phyloP scores from a whole-genome alignment of 352 stramenopile species.

The Phytophthora hibernalis region DNA sequence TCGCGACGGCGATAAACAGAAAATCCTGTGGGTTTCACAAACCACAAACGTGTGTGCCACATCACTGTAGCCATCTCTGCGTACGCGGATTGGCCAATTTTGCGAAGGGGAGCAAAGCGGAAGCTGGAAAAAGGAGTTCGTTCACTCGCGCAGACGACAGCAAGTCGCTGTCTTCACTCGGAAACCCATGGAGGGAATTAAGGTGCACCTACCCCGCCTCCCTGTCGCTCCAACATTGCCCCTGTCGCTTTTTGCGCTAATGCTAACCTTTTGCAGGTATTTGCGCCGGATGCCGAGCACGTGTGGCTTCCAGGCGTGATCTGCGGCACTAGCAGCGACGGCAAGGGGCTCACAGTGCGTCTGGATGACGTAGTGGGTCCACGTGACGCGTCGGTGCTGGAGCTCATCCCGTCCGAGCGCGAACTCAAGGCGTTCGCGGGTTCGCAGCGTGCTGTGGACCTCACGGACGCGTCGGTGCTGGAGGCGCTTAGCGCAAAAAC shows the following conservation, averaged over 20 bases:
- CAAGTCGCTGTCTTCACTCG: neutral
- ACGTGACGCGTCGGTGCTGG: constrained; percentile 47
- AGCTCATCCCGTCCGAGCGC: constrained; percentile 50
- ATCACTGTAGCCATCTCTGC: constrained; percentile 34
- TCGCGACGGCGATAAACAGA: constrained; percentile 12
- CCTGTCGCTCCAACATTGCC: neutral
- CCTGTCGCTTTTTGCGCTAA: constrained; percentile 26
- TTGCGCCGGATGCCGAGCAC: constrained; percentile 74
- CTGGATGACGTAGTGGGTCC: constrained; percentile 73
- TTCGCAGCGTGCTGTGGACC: constrained; percentile 55
- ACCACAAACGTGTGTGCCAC: constrained; percentile 24
- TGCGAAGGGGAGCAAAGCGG: constrained; percentile 22
- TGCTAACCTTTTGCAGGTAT: constrained; percentile 49
- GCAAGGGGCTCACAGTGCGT: constrained; percentile 63
- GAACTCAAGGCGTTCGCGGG: constrained; percentile 65
- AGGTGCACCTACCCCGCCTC: constrained; percentile 36
- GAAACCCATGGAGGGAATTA: constrained; percentile 63
- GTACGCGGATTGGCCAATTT: constrained; percentile 23
- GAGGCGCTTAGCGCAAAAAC: constrained; percentile 69
- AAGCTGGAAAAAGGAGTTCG: constrained; percentile 23
- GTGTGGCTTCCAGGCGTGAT: constrained; percentile 85
- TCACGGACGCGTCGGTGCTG: constrained; percentile 61
- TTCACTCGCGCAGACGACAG: constrained; percentile 34
- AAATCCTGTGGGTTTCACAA: constrained; percentile 6
- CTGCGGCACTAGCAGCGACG: constrained; percentile 49